Evolutionary conservation across 331 rosid genomes (phyloP), one percentile per base, ranked within the genome.

Genomic region (Quercus phellos): DNA sequence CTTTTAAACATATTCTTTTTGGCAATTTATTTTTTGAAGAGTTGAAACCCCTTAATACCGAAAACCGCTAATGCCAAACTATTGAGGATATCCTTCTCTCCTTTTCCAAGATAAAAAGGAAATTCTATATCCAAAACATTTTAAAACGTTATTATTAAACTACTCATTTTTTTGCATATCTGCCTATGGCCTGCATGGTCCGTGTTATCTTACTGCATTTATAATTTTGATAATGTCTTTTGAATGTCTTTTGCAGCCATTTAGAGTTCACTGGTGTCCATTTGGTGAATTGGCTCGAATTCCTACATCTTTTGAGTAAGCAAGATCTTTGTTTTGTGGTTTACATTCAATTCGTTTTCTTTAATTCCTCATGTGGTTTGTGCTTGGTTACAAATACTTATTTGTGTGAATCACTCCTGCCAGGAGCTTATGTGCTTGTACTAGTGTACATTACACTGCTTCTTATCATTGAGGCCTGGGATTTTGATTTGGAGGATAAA

Each of bases 231-330:
- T 51, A 2, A 19, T 51, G n/a, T 21, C 26, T 8, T 46, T 24
- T 6, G 5, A 50, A 12, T 29, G 64, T 21, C 26, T 54, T 35
- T 72, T 50, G 78, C 82, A 79, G 82, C 64, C 82, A 19, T 72
- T 60, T 79, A 53, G 82, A 46, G 32, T 79, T 50, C 82, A 79
- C 1, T 71, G 82, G 82, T 79, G 82, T 79, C 82, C 82, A 30
- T 60, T 60, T 51, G 82, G 82, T 61, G 73, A 53, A 21, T 53
- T 60, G 10, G 50, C 77, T 10, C 82, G 4, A 51, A 19, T 72
- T 14, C 77, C 38, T 79, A 50, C 82, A 60, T 60, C 82, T 16
- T 72, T 71, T 79, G 82, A 79, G 82, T 79, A 79, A 79, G 78
- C 82, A 46, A 14, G 35, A 55, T 78, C 17, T 56, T 55, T 58